Evolutionary conservation across 2,329 filamentous ascomycete genomes (phyloP), one percentile per base, ranked within the genome.

Genomic region (Daldinia sp.): DNA sequence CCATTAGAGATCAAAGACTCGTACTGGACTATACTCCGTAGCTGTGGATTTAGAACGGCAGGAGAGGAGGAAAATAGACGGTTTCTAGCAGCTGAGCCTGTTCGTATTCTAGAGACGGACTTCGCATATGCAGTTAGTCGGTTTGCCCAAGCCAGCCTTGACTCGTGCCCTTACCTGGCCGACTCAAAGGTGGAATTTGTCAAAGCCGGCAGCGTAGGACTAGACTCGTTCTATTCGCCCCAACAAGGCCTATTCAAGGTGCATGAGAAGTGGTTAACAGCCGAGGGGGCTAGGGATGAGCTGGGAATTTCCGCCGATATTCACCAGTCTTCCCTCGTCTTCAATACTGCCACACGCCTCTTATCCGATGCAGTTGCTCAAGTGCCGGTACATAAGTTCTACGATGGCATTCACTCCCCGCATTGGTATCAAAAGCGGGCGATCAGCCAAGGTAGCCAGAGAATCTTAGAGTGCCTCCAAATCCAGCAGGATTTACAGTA

Each of bases 241-340:
- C 2, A 23, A 12, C 46, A 50, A 13, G 6, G 15, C 13, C 58
- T 30, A 20, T 35, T 69, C 35, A 72, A 66, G 37, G 48, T 72
- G 28, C 62, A 72, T 48, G 69, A 64, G 3, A 67, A 62, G 28
- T 70, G 69, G 67, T 39, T 66, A 18, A 66, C 57, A 6, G 42
- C 15, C 9, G 10, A 5, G 1, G 60, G 51, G 15, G 65, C 65
- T 0, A 41, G 10, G 13, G 28, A 28, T 2, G 59, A 64, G 42
- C 28, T 71, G 1, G 66, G 65, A 6, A 13, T 67, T 5, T 39
- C 37, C 10, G 12, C 13, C 10, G 30, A 30, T 2, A 20, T 48
- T 3, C 5, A 15, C 15, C 23, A 30, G 41, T 15, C 41, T 0
- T 42, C 51, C 15, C 15, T 68, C 23, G 18, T 62, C 2, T 51